Evolutionary conservation across 1,139 yeast species (phyloP).

Genomic region (Diutina pseudorugosa): DNA sequence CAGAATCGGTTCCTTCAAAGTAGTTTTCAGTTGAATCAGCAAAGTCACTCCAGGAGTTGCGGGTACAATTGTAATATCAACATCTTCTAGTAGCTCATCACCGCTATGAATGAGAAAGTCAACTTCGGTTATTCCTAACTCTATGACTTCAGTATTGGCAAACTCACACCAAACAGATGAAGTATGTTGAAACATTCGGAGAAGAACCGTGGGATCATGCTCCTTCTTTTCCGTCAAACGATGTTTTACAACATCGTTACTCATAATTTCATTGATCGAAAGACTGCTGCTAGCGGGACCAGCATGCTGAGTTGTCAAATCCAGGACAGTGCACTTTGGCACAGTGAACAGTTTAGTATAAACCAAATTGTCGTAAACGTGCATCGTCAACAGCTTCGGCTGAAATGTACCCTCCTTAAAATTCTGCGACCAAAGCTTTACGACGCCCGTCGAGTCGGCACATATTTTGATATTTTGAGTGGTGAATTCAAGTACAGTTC

Average conservation of each 20-base stretch:
- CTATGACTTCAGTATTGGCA: constrained; percentile 10
- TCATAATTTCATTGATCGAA: background rate
- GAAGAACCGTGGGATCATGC: background rate
- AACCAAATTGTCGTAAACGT: background rate
- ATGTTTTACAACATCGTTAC: background rate
- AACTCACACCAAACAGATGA: constrained; percentile 15
- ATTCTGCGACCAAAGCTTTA: background rate
- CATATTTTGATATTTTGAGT: constrained; percentile 4
- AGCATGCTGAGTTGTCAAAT: constrained; percentile 7
- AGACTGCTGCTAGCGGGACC: background rate
- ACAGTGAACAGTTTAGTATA: background rate
- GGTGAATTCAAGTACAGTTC: constrained; percentile 7
- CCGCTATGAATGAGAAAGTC: constrained; percentile 12
- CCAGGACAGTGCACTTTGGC: constrained; percentile 6
- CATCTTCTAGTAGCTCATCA: constrained; percentile 8
- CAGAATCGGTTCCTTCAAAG: background rate
- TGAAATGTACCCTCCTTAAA: background rate
- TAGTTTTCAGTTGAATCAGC: background rate
- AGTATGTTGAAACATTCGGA: constrained; percentile 11
- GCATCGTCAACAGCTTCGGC: background rate
- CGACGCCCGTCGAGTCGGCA: background rate
- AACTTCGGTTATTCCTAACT: constrained; percentile 14
- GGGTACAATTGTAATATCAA: constrained; percentile 10
- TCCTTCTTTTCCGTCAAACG: constrained; percentile 1
- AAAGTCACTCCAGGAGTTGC: constrained; percentile 9